Percentiles rank a stretch among this genome's conserved stretches.
Evolutionary conservation across 2,329 filamentous ascomycete genomes (phyloP).

Genomic region (Blumeria hordei): DNA sequence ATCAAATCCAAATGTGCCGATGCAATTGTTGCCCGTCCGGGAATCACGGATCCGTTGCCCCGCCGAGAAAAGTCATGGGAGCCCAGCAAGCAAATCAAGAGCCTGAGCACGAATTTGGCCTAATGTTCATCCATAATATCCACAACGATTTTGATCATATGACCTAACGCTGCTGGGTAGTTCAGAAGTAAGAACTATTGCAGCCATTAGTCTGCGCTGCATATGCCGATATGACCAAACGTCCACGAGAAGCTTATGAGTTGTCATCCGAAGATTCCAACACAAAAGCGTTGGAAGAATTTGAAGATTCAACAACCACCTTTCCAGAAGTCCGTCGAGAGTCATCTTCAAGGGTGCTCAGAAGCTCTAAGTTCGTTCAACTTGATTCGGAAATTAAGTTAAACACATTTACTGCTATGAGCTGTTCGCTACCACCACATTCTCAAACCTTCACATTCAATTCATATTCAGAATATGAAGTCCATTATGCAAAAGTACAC

Average conservation of each 20-base stretch:
- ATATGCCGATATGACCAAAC: constrained; percentile 28
- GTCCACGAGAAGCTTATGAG: constrained; percentile 26
- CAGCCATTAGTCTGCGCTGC: no score
- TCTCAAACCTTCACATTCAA: constrained; percentile 42
- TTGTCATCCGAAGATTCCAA: constrained; percentile 17
- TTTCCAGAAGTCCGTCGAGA: not conserved
- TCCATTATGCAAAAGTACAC: constrained; percentile 63
- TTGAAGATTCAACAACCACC: not conserved
- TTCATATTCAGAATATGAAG: constrained; percentile 60
- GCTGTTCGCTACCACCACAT: constrained; percentile 65
- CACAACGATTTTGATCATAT: no score
- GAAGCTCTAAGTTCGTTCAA: constrained; percentile 30
- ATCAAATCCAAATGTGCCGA: no score
- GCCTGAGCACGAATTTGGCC: no score
- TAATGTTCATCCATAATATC: no score
- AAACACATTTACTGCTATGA: constrained; percentile 25
- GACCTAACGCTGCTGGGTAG: no score
- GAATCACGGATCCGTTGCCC: no score
- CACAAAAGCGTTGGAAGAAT: constrained; percentile 8
- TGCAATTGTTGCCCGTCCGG: no score
- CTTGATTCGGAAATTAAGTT: constrained; percentile 31
- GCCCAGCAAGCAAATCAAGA: no score
- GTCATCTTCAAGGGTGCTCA: constrained; percentile 2
- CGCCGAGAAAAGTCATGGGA: no score
- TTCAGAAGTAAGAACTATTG: no score